These are phyloP conservation scores for Polytrichum formosum DNA, from an alignment of 225 moss, liverwort and hornwort genomes.

Conservation along the genomic window DNA sequence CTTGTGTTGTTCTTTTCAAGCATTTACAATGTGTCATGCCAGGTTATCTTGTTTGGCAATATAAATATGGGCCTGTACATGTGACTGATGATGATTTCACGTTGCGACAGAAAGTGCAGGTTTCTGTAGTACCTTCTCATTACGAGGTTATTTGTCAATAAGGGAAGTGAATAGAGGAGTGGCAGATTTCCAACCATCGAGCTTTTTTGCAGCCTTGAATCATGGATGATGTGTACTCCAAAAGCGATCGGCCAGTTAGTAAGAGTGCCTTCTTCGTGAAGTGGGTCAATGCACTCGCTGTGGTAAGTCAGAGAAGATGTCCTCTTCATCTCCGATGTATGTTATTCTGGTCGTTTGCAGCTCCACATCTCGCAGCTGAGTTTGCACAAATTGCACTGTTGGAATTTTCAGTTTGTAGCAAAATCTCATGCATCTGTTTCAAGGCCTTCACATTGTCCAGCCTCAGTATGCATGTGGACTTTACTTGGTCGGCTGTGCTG, in stretches of 20 bases:
- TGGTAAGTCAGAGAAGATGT: conserved; percentile 24
- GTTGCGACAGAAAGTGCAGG: too few relatives aligned
- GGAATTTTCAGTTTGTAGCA: background rate
- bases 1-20: too few relatives aligned
- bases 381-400: background rate
- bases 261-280: conserved; percentile 18
- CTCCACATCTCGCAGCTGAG: background rate
- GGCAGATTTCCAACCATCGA: too few relatives aligned
- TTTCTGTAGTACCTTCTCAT: too few relatives aligned
- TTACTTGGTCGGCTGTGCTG: background rate
- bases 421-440: background rate
- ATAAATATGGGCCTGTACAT: too few relatives aligned
- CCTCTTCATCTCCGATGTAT: background rate
- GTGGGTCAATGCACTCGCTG: conserved; percentile 30
- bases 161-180: too few relatives aligned
- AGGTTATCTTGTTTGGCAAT: too few relatives aligned
- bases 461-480: background rate
- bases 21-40: too few relatives aligned
- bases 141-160: too few relatives aligned
- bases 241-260: conserved; percentile 20
- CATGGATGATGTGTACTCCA: conserved; percentile 37
- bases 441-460: background rate
- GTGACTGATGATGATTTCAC: too few relatives aligned
- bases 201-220: background rate
- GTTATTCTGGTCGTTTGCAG: background rate